phyloP scores from a whole-genome alignment of 2,329 filamentous ascomycete species.

The Arthrobotrys conoides region DNA sequence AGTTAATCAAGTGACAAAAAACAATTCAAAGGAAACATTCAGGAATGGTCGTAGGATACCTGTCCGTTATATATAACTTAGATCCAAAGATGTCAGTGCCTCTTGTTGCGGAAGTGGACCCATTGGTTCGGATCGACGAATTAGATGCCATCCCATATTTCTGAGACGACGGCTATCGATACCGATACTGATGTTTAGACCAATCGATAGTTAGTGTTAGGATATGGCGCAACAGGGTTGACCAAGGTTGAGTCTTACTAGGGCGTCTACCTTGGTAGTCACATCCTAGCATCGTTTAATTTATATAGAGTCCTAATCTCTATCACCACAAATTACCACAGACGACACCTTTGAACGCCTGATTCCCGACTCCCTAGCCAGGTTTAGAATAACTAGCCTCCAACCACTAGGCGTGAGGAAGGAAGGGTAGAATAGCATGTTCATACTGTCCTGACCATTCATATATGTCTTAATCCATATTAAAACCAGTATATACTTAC shows the following conservation, averaged over 20 bases:
- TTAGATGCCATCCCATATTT: background rate
- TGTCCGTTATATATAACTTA: background rate
- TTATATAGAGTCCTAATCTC: background rate
- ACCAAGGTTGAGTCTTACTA: background rate
- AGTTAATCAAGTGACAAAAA: constrained; percentile 53
- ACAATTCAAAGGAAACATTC: constrained; percentile 40
- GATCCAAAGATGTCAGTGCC: background rate
- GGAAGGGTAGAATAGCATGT: too few species aligned
- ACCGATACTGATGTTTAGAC: background rate
- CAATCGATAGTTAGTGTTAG: background rate
- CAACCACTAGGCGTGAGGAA: too few species aligned
- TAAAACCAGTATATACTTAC: too few species aligned
- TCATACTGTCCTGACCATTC: too few species aligned
- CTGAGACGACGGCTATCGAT: constrained; percentile 3
- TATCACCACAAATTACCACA: background rate
- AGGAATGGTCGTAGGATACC: background rate
- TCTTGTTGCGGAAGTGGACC: background rate
- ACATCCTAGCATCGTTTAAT: background rate
- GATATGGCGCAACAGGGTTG: background rate
- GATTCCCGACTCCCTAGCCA: background rate
- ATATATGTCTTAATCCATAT: too few species aligned
- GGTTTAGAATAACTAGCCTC: too few species aligned
- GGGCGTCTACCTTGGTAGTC: background rate
- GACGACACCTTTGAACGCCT: background rate
- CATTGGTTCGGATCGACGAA: background rate